Evolutionary conservation across 2,329 filamentous ascomycete species (phyloP).

Genomic region (Scedosporium apiospermum): DNA sequence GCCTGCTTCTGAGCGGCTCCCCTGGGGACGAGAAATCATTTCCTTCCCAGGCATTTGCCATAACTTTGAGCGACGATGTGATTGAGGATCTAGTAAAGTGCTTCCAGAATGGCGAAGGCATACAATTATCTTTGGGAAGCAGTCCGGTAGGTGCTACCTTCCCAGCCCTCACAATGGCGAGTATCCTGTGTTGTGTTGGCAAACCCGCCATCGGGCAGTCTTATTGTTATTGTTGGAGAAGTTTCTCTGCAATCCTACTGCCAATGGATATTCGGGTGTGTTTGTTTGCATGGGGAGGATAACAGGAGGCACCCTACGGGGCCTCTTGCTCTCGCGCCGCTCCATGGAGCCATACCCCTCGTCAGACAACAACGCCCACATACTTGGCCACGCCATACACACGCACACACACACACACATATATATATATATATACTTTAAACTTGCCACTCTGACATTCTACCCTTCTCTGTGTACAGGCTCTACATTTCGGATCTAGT

Average conservation of each 20-base stretch:
- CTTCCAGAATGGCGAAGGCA: constrained; percentile 44
- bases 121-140: constrained; percentile 48
- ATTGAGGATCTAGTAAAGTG: constrained; percentile 55
- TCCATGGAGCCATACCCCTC: background rate
- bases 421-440: background rate
- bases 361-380: background rate
- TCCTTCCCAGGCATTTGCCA: constrained; percentile 46
- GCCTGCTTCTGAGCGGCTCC: constrained; percentile 46
- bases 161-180: constrained; percentile 9
- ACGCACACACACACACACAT: too few relatives aligned
- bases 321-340: too few relatives aligned
- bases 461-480: constrained; percentile 24
- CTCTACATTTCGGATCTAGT: constrained; percentile 42
- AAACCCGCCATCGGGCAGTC: background rate
- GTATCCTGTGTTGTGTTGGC: constrained; percentile 3
- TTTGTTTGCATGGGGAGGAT: too few relatives aligned
- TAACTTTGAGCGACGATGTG: constrained; percentile 46
- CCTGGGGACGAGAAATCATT: constrained; percentile 30
- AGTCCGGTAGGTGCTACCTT: constrained; percentile 43
- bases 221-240: background rate
- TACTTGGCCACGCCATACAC: background rate
- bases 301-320: too few relatives aligned
- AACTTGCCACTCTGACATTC: background rate
- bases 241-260: too few relatives aligned
- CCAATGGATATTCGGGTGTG: too few relatives aligned